These are phyloP conservation scores for Amanita molliuscula DNA, from an alignment of 768 basidiomycete genomes.

Conservation along the genomic window DNA sequence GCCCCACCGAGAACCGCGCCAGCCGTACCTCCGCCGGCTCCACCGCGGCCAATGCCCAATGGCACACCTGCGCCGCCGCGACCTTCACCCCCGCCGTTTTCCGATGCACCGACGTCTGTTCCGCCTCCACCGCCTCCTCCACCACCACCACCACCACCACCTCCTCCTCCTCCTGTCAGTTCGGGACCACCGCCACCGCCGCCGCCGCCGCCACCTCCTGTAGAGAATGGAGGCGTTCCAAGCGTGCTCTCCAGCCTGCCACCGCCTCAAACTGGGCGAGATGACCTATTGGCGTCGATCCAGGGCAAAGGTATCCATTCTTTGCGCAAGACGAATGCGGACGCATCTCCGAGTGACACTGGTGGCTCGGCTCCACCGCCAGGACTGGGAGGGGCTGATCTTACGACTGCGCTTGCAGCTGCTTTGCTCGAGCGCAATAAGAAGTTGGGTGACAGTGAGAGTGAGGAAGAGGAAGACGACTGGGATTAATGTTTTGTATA, in stretches of 20 bases:
- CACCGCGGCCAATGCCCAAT: constrained; percentile 27
- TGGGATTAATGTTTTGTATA: constrained; percentile 33
- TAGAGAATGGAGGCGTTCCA: constrained; percentile 15
- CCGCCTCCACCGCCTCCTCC: constrained; percentile 19
- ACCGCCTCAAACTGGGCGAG: constrained; percentile 48
- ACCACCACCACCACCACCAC: constrained; percentile 20
- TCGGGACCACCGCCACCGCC: constrained; percentile 13
- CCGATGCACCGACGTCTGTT: not conserved
- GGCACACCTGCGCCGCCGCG: constrained; percentile 34
- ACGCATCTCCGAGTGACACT: constrained; percentile 21
- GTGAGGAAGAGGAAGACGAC: constrained; percentile 68
- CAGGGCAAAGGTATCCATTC: constrained; percentile 70
- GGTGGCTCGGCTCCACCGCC: constrained; percentile 20
- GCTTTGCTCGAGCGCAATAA: constrained; percentile 79
- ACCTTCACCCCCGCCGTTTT: constrained; percentile 29
- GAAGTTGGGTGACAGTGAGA: constrained; percentile 79
- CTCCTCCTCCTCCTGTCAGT: constrained; percentile 9
- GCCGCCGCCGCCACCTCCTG: constrained; percentile 16
- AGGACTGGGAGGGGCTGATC: constrained; percentile 50
- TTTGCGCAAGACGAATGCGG: constrained; percentile 49
- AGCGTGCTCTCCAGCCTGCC: constrained; percentile 27
- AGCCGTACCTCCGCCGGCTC: constrained; percentile 12
- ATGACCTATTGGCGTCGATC: constrained; percentile 67
- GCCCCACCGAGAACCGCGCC: constrained; percentile 24
- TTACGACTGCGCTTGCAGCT: constrained; percentile 76